Percentiles rank a stretch among this genome's conserved stretches.
Evolutionary conservation across 2,329 filamentous ascomycete species (phyloP).

Genomic region (Neonectria ditissima): DNA sequence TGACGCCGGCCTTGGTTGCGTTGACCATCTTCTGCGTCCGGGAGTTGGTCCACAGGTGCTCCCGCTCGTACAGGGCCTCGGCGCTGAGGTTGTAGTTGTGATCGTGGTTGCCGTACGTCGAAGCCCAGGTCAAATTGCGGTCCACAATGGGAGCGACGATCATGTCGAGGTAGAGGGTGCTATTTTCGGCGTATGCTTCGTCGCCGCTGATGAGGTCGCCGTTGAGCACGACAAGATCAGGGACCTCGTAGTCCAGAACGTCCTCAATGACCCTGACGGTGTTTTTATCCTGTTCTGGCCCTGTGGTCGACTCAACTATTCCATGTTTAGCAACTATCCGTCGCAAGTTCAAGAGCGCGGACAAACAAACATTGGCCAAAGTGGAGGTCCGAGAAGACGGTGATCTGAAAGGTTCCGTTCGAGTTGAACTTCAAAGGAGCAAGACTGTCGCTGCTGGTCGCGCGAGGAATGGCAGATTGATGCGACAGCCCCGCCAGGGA

Average conservation of each 20-base stretch:
- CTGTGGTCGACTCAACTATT: constrained; percentile 36
- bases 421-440: constrained; percentile 33
- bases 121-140: constrained; percentile 70
- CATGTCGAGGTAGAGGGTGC: constrained; percentile 67
- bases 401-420: constrained; percentile 40
- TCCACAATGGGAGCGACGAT: constrained; percentile 69
- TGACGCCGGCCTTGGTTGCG: constrained; percentile 51
- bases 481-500: constrained; percentile 17
- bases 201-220: constrained; percentile 80
- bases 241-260: constrained; percentile 67
- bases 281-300: constrained; percentile 65
- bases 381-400: constrained; percentile 41
- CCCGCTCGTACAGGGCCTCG: constrained; percentile 55
- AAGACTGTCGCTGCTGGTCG: constrained; percentile 30
- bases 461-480: constrained; percentile 13
- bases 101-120: constrained; percentile 80
- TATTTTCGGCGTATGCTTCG: constrained; percentile 66
- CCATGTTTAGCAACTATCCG: constrained; percentile 12
- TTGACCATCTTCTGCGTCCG: constrained; percentile 56
- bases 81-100: constrained; percentile 68
- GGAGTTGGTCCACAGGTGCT: constrained; percentile 53
- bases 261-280: constrained; percentile 67
- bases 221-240: constrained; percentile 75
- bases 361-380: constrained; percentile 37
- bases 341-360: background rate